These are phyloP conservation scores for Globisporangium sylvaticum DNA, from an alignment of 352 stramenopile genomes.

Conservation along the genomic window DNA sequence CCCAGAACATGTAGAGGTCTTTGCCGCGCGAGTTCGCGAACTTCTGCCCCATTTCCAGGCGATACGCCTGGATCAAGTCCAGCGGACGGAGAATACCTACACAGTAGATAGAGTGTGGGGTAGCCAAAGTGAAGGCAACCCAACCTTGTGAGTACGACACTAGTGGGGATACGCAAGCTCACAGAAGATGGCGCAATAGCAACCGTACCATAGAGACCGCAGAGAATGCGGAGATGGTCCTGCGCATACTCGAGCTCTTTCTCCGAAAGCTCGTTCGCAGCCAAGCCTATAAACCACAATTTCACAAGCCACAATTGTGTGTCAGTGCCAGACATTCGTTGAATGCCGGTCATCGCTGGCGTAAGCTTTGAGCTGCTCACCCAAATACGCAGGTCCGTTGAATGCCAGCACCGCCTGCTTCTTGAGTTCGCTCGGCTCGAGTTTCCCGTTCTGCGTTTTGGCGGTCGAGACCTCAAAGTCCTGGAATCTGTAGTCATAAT, in stretches of 20 bases:
- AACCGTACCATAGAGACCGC: constrained; percentile 88
- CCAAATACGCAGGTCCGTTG: constrained; percentile 81
- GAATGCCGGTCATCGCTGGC: background rate
- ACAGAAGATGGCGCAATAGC: background rate
- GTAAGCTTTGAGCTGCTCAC: constrained; percentile 1
- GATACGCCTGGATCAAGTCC: constrained; percentile 94
- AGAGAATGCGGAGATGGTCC: constrained; percentile 90
- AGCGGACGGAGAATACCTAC: constrained; percentile 85
- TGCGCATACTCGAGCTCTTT: constrained; percentile 75
- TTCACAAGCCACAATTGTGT: background rate
- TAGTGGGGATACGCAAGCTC: too few species aligned
- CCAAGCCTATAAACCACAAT: constrained; percentile 33
- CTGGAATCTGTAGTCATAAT: constrained; percentile 37
- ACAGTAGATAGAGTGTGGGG: too few species aligned
- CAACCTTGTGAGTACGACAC: background rate
- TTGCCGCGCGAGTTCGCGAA: constrained; percentile 58
- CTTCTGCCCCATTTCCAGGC: constrained; percentile 94
- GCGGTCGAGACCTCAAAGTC: constrained; percentile 39
- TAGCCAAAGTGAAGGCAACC: too few species aligned
- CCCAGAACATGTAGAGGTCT: constrained; percentile 93
- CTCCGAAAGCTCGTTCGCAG: constrained; percentile 49
- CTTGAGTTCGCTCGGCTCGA: constrained; percentile 31
- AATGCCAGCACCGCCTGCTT: constrained; percentile 79
- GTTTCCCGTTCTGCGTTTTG: constrained; percentile 8
- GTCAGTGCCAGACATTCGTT: background rate